Base-by-base conservation (phyloP, 2,329 filamentous ascomycete species). In the Pseudocercospora crystallina region DNA sequence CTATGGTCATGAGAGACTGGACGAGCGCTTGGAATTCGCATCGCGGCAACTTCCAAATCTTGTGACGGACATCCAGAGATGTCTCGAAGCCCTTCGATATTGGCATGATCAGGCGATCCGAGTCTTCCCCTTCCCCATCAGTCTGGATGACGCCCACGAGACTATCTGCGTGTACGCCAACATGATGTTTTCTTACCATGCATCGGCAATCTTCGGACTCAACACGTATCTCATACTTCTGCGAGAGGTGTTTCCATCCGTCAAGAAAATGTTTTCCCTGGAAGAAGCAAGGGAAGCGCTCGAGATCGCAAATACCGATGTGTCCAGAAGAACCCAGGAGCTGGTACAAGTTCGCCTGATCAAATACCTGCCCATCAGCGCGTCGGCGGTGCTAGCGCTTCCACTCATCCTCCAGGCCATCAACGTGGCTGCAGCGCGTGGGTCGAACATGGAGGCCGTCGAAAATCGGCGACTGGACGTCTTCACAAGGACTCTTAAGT, bases 161-260 rank as follows among this genome's bases (percentile, higher is more conserved):
- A 54, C 57, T 2, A 55, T 60, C 15, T 57, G 51, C 33, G 50
- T 60, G 5, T 60, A 57, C 20, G 57, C 52, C 9, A 57, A 60
- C 42, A 57, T 60, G 57, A 60, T 60, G 54, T 60, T 60, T 46
- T 58, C 52, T 9, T 58, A 60, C 30, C 54, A 60, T 38, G 55
- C 53, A 11, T 51, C 55, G 9, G 55, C 55, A 10, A 46, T 58
- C n/a, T 58, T 58, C 31, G 56, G 53, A 12, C 49, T 58, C 36
- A 57, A 58, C 32, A 57, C 52, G 5, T 58, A 56, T 39, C 58
- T 58, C 26, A 53, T 60, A 17, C 34, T 60, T 1, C 42, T 60
- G 1, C 50, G 53, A 4, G 53, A 58, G 38, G 47, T 58, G 2
- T 54, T 56, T 7, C 53, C 58, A 2, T 39, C 53, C 7, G 44